phyloP scores from a whole-genome alignment of 306 rosid species.

The Arachis stenosperma region DNA sequence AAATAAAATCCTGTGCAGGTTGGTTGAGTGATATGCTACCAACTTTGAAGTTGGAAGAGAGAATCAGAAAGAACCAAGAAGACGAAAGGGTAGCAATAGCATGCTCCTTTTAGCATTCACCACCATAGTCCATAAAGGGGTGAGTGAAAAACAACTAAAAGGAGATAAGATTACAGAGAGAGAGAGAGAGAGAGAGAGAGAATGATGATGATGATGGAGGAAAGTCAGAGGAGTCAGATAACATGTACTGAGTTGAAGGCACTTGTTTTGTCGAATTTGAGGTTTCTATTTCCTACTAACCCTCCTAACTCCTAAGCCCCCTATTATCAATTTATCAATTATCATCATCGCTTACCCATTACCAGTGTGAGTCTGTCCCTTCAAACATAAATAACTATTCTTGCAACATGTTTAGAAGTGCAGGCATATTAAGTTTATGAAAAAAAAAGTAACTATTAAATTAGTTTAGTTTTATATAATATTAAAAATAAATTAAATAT shows the following conservation, averaged over 20 bases:
- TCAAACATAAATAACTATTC: no score
- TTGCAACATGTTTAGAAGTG: no score
- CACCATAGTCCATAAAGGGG: conserved; percentile 33
- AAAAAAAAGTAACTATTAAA: no score
- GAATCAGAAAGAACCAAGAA: conserved; percentile 39
- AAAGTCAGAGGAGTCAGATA: conserved; percentile 46
- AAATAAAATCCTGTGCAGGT: conserved; percentile 30
- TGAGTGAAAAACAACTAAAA: conserved; percentile 44
- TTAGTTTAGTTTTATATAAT: no score
- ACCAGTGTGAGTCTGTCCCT: neutral
- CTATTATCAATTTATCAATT: neutral
- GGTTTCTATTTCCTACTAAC: conserved; percentile 31
- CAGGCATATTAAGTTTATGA: no score
- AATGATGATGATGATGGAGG: conserved; percentile 39
- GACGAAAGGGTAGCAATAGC: conserved; percentile 5
- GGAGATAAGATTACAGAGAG: conserved; percentile 50
- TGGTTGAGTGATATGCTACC: conserved; percentile 31
- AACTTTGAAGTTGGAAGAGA: conserved; percentile 16
- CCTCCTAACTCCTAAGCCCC: neutral
- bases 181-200: conserved; percentile 28
- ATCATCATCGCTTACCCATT: neutral
- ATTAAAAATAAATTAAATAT: no score
- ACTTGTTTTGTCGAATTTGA: conserved; percentile 45
- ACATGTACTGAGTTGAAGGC: conserved; percentile 37
- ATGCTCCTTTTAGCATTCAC: conserved; percentile 46